A percentile compares a stretch with the other conserved stretches of the same genome.
Conservation (phyloP, 176 grass and related monocot genomes). For the barley (Hordeum vulgare) region DNA sequence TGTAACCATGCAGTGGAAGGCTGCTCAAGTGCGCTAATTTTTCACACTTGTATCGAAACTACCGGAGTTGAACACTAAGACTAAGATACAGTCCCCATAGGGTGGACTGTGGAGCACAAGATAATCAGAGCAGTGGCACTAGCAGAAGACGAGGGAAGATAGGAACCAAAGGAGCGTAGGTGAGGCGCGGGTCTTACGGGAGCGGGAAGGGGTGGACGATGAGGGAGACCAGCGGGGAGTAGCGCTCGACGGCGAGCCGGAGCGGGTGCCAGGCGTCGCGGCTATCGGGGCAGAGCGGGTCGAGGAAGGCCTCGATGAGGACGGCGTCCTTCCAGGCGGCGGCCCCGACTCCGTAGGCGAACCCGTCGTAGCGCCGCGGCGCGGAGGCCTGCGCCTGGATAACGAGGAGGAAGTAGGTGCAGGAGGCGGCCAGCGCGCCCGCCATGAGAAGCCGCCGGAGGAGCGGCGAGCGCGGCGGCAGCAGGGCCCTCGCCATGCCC, state of each 20-base stretch:
- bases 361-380: constrained; percentile 66
- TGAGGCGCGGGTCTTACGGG: constrained; percentile 41
- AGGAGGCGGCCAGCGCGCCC: constrained; percentile 11
- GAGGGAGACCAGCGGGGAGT: constrained; percentile 47
- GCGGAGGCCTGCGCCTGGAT: constrained; percentile 46
- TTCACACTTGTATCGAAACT: not conserved
- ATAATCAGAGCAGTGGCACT: not conserved
- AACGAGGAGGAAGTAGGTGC: constrained; percentile 30
- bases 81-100: not conserved
- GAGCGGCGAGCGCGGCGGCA: constrained; percentile 17
- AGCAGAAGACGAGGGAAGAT: not conserved
- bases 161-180: no score
- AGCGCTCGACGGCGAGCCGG: constrained; percentile 55
- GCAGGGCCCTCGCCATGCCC: constrained; percentile 35
- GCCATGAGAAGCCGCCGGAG: constrained; percentile 25
- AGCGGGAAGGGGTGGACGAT: constrained; percentile 95
- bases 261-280: constrained; percentile 64
- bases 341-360: constrained; percentile 45
- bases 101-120: not conserved
- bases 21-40: not conserved
- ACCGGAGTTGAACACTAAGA: not conserved
- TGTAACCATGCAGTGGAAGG: not conserved
- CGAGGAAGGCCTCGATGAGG: constrained; percentile 85
- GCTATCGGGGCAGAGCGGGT: constrained; percentile 91
- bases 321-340: constrained; percentile 51